Percentiles rank a stretch among this genome's conserved stretches.
Conservation (phyloP, 345 rosid genomes). For the Brassica rapa region DNA sequence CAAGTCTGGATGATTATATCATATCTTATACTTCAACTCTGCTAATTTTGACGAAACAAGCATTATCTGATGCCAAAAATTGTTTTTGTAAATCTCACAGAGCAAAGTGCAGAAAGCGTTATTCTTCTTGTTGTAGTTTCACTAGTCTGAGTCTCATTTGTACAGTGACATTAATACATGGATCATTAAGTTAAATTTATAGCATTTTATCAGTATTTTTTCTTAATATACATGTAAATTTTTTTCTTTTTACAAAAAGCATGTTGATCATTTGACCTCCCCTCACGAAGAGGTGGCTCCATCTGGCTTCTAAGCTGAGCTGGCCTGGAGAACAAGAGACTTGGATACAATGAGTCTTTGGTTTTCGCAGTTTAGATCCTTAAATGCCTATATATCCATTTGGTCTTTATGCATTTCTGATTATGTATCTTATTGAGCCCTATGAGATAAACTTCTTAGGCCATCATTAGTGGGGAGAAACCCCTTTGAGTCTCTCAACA, state of each 20-base stretch:
- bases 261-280: too few species aligned
- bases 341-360: neutral
- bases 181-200: too few species aligned
- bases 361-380: neutral
- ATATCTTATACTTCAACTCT: neutral
- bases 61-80: neutral
- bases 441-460: neutral
- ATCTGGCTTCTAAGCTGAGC: neutral
- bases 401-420: neutral
- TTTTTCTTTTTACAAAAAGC: too few species aligned
- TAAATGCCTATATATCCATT: neutral
- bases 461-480: too few species aligned
- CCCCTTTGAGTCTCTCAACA: too few species aligned
- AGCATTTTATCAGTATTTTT: too few species aligned
- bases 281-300: neutral
- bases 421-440: neutral
- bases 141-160: neutral
- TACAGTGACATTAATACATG: neutral
- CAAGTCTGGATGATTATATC: neutral
- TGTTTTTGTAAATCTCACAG: neutral
- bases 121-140: neutral
- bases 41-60: neutral
- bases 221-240: too few species aligned
- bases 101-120: neutral
- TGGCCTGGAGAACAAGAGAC: neutral